Percentiles rank a stretch among this genome's conserved stretches.
These are phyloP conservation scores for Zymoseptoria passerinii DNA, from an alignment of 2,329 filamentous ascomycete species.

Conservation along the genomic window DNA sequence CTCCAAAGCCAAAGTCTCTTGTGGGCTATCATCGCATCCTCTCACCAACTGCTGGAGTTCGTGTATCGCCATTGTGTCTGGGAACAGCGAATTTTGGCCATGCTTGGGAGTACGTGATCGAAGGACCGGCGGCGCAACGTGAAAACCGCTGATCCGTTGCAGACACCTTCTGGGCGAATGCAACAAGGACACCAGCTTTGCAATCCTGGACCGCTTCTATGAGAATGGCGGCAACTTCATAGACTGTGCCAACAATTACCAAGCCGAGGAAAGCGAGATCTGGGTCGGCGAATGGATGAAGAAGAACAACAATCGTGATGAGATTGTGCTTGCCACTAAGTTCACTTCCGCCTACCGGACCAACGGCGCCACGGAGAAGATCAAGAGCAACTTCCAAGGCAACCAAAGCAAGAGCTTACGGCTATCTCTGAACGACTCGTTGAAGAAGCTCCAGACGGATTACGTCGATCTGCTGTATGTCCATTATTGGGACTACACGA, in stretches of 20 bases:
- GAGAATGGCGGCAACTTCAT: conserved; percentile 29
- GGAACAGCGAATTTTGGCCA: conserved; percentile 50
- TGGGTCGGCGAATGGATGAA: conserved; percentile 29
- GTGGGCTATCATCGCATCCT: conserved; percentile 47
- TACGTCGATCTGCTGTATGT: conserved; percentile 54
- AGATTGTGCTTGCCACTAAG: conserved; percentile 18
- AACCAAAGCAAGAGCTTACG: conserved; percentile 56
- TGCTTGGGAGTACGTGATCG: conserved; percentile 32
- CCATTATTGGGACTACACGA: conserved; percentile 55
- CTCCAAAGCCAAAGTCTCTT: conserved; percentile 29
- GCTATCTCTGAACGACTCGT: conserved; percentile 35
- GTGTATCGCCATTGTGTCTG: conserved; percentile 47
- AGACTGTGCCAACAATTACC: conserved; percentile 31
- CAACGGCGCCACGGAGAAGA: conserved; percentile 3
- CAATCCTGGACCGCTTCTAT: conserved; percentile 29
- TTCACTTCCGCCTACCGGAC: conserved; percentile 4
- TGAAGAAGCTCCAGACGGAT: conserved; percentile 51
- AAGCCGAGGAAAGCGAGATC: conserved; percentile 27
- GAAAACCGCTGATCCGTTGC: conserved; percentile 32
- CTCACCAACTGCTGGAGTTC: conserved; percentile 42
- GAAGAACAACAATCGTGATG: conserved; percentile 12
- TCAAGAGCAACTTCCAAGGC: conserved; percentile 43
- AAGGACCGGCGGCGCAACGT: neutral
- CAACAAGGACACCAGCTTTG: conserved; percentile 26
- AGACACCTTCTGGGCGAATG: conserved; percentile 24